Evolutionary conservation across 306 rosid species (phyloP), one percentile per base, ranked within the genome.

Genomic region (Canavalia ensiformis): DNA sequence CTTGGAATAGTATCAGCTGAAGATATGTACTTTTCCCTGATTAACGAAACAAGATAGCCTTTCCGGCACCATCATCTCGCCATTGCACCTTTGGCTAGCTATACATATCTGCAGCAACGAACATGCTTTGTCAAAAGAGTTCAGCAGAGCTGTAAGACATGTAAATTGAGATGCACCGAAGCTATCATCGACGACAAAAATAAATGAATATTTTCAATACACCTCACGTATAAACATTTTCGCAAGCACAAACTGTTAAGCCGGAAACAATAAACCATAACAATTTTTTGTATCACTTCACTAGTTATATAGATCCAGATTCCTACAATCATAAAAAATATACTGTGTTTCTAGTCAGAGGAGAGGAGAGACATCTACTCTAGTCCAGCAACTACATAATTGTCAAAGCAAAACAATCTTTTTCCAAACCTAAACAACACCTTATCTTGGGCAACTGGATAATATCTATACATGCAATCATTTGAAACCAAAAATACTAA

Each of bases 81-180:
- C 82, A 35, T 69, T 18, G 42, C 62, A 55, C 87, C 39, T 77
- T 52, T 82, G 65, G 84, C 94, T 90, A 94, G 86, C 98, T 88
- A 84, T 89, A 90, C 42, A 87, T 83, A 83, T 92, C 98, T 94
- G 98, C 81, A 78, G 25, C 76, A 86, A 51, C 12, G 25, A 77
- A 59, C 51, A 79, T 51, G 68, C 28, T 45, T 49, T 18, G 72
- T 41, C 55, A 60, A 75, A 30, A 75, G 45, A 56, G 18, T 52
- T 35, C 66, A 39, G 45, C 54, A 78, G 60, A 51, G 28, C n/a
- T 5, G 5, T 12, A 37, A 59, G 30, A 57, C 37, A 8, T 28
- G 65, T 25, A 74, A 29, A 7, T 67, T 78, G 9, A 54, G 11
- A 57, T 30, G 73, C 50, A 29, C 7, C 42, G 11, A 50, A 67